A percentile compares a stretch with the other conserved stretches of the same genome.
Conservation (phyloP, 805 yeast species). For the Ogataea chonburiensis region DNA sequence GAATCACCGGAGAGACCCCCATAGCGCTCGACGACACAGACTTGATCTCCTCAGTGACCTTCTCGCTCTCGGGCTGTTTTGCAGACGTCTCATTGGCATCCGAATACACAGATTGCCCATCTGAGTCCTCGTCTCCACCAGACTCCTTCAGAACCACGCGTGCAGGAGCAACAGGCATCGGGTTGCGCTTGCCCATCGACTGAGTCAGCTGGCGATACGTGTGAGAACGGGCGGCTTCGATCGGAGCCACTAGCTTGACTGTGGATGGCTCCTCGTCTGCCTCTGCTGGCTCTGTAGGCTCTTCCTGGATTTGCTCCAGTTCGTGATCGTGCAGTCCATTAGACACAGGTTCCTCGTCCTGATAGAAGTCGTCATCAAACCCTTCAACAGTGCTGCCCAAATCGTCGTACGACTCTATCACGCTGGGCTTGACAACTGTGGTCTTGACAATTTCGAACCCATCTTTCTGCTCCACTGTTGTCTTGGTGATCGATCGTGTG, state of each 20-base stretch:
- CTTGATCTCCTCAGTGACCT: slow-evolving; percentile 27
- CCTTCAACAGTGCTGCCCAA: slow-evolving; percentile 26
- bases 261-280: slow-evolving; percentile 2
- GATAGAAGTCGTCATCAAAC: slow-evolving; percentile 23
- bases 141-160: slow-evolving; percentile 23
- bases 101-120: slow-evolving; percentile 25
- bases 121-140: slow-evolving; percentile 17
- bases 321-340: slow-evolving; percentile 5
- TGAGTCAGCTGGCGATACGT: slow-evolving; percentile 21
- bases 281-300: slow-evolving; percentile 16
- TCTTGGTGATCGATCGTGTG: slow-evolving; percentile 54
- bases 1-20: slow-evolving; percentile 19
- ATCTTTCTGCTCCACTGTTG: slow-evolving; percentile 49
- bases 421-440: slow-evolving; percentile 39
- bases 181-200: too few species aligned
- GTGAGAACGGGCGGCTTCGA: slow-evolving; percentile 13
- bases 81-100: slow-evolving; percentile 26
- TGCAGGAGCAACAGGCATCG: slow-evolving; percentile 23
- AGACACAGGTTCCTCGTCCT: slow-evolving; percentile 8
- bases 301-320: slow-evolving; percentile 27
- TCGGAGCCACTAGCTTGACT: slow-evolving; percentile 3
- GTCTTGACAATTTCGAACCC: slow-evolving; percentile 49
- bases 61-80: slow-evolving; percentile 18
- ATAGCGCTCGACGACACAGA: slow-evolving; percentile 17
- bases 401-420: slow-evolving; percentile 19